A percentile compares a stretch with the other conserved stretches of the same genome.
phyloP scores from a whole-genome alignment of 768 basidiomycete genomes.

The Tulasnella sp. region DNA sequence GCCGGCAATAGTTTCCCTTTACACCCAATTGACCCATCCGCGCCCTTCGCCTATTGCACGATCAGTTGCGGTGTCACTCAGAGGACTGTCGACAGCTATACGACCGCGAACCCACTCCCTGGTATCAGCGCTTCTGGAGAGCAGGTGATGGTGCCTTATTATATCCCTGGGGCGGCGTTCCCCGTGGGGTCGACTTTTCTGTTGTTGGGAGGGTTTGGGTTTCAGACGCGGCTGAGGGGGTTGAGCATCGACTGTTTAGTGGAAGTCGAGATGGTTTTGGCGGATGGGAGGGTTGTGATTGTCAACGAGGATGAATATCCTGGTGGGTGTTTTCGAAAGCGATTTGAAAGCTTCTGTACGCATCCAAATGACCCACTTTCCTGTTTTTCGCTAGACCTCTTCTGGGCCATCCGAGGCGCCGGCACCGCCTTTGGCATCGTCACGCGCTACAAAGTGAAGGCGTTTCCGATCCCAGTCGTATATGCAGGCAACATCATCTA shows the following conservation, averaged over 20 bases:
- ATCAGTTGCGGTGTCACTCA: slow-evolving; percentile 80
- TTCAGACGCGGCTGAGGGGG: slow-evolving; percentile 72
- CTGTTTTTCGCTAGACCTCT: slow-evolving; percentile 44
- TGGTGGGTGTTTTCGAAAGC: slow-evolving; percentile 33
- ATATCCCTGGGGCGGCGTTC: slow-evolving; percentile 70
- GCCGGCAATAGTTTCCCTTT: not conserved
- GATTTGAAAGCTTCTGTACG: not conserved
- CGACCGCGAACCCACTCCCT: slow-evolving; percentile 54
- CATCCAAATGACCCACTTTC: not conserved
- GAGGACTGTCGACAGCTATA: slow-evolving; percentile 72
- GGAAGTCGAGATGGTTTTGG: slow-evolving; percentile 84
- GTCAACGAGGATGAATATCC: slow-evolving; percentile 61
- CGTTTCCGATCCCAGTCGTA: slow-evolving; percentile 80
- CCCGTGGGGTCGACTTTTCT: slow-evolving; percentile 38
- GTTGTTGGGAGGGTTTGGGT: slow-evolving; percentile 67
- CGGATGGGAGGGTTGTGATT: slow-evolving; percentile 76
- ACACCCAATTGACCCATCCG: slow-evolving; percentile 40
- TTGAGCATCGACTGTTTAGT: slow-evolving; percentile 83
- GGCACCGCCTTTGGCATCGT: slow-evolving; percentile 76
- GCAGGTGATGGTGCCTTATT: slow-evolving; percentile 56
- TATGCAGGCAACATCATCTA: slow-evolving; percentile 90
- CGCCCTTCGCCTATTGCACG: slow-evolving; percentile 68
- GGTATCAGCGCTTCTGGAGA: slow-evolving; percentile 42
- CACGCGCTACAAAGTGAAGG: slow-evolving; percentile 81
- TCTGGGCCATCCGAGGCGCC: slow-evolving; percentile 80